Conservation (phyloP, 2,329 filamentous ascomycete species). For the Clonostachys byssicola region DNA sequence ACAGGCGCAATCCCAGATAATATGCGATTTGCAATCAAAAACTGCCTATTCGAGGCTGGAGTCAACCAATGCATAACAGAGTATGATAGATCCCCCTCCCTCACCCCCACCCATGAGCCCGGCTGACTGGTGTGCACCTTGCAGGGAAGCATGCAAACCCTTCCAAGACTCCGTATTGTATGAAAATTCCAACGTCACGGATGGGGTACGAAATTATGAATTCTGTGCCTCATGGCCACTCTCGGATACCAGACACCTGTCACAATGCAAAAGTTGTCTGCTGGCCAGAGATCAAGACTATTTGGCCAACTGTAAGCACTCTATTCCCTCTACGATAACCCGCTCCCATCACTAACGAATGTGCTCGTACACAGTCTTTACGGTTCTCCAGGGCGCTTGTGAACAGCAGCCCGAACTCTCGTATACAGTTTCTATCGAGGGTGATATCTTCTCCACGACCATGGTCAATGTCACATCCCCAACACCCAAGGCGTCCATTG, state of each 20-base stretch:
- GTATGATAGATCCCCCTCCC: too few species aligned
- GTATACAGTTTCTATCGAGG: constrained; percentile 41
- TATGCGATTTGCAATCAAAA: too few species aligned
- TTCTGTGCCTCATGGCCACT: constrained; percentile 49
- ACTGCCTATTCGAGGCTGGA: too few species aligned
- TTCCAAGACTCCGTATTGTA: not conserved
- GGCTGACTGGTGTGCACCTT: too few species aligned
- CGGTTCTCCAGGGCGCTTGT: constrained; percentile 51
- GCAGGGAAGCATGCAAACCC: too few species aligned
- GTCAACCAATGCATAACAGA: too few species aligned
- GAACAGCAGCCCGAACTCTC: constrained; percentile 43
- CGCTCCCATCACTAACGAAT: not conserved
- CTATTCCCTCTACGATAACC: not conserved
- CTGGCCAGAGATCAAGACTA: constrained; percentile 26
- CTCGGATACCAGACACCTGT: constrained; percentile 24
- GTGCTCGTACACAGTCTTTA: constrained; percentile 29
- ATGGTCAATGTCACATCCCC: constrained; percentile 46
- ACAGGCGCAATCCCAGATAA: too few species aligned
- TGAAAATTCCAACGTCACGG: constrained; percentile 6
- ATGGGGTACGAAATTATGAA: constrained; percentile 19
- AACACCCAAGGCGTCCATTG: constrained; percentile 29
- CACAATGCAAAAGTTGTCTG: constrained; percentile 43
- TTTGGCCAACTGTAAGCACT: constrained; percentile 48
- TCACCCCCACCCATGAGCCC: too few species aligned
- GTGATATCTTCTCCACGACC: constrained; percentile 44